Conservation (phyloP, 768 basidiomycete species). For the Pleurotus sapidus region DNA sequence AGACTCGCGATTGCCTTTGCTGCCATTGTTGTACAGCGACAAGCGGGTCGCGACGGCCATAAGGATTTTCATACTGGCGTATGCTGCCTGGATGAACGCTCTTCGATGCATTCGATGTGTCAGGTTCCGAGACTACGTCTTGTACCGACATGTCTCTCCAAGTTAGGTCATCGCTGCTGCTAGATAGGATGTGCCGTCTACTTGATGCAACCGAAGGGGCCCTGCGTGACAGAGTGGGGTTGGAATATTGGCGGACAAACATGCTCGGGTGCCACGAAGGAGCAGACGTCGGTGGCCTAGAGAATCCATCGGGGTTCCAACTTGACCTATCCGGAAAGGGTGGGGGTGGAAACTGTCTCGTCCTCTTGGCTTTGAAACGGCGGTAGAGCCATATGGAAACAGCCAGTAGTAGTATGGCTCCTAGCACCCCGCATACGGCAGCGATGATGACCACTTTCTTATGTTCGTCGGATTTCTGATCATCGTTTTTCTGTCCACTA, state of each 20-base stretch:
- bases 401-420: background rate
- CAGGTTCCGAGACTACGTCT: background rate
- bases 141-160: background rate
- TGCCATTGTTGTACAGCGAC: constrained; percentile 4
- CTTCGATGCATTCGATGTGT: constrained; percentile 1
- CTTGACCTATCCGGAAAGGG: background rate
- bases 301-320: background rate
- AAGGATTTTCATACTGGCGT: background rate
- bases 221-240: background rate
- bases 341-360: background rate
- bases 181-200: background rate
- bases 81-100: background rate
- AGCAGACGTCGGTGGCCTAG: background rate
- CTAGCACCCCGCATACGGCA: background rate
- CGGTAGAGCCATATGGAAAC: background rate
- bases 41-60: background rate
- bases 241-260: background rate
- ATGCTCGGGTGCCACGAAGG: background rate
- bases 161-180: background rate
- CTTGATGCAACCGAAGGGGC: constrained; percentile 1
- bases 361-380: background rate
- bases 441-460: background rate
- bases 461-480: background rate
- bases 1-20: background rate
- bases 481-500: background rate